These are phyloP conservation scores for Coix lacrymajobi DNA, from an alignment of 176 grass and related monocot genomes.

Conservation along the genomic window DNA sequence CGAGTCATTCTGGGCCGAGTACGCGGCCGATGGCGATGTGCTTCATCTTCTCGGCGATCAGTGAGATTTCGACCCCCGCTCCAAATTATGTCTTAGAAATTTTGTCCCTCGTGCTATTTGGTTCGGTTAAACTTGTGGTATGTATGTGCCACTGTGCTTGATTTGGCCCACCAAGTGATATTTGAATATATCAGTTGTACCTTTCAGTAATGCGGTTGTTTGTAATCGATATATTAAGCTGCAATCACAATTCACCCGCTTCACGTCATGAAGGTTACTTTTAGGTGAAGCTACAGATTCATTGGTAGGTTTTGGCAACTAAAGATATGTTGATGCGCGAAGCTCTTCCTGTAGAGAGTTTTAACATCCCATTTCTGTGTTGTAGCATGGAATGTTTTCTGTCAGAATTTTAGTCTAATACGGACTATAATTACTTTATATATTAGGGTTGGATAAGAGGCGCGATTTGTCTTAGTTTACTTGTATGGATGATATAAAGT, in stretches of 20 bases:
- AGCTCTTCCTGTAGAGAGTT: background rate
- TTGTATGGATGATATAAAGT: background rate
- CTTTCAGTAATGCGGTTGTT: background rate
- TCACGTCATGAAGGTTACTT: background rate
- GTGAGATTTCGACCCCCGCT: background rate
- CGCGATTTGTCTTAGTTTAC: background rate
- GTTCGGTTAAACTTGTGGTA: background rate
- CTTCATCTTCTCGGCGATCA: conserved; percentile 16
- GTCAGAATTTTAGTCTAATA: background rate
- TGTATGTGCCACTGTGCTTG: background rate
- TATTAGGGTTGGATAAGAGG: background rate
- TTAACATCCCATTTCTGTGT: background rate
- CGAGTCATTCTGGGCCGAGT: conserved; percentile 29
- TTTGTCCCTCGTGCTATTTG: background rate
- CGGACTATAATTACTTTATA: background rate
- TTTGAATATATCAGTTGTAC: background rate
- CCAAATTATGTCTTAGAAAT: background rate
- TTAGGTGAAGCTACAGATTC: background rate
- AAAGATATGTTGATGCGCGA: background rate
- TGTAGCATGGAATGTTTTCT: background rate
- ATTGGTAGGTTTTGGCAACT: background rate
- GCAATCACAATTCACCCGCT: background rate
- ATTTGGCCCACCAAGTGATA: background rate
- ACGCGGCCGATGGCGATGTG: conserved; percentile 14
- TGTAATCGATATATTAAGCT: background rate